A percentile compares a stretch with the other conserved stretches of the same genome.
Evolutionary conservation across 371 early-diverging fungal genomes (phyloP).

Genomic region (Dinochytrium kinnereticum): DNA sequence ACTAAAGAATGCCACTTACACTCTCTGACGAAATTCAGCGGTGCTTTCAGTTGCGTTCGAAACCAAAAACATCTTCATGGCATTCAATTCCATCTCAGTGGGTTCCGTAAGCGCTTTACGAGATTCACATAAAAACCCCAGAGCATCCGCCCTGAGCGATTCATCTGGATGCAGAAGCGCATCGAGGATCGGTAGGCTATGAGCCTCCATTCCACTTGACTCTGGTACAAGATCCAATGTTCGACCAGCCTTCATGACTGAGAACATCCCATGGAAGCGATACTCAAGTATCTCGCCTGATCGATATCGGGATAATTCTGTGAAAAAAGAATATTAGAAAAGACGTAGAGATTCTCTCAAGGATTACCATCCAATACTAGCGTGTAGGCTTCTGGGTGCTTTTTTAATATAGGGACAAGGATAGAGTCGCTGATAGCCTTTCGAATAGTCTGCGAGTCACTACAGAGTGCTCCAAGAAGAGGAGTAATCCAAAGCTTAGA

Average conservation of each 20-base stretch:
- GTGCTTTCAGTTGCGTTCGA: conserved; percentile 30
- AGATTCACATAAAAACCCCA: conserved; percentile 81
- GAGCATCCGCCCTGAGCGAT: conserved; percentile 78
- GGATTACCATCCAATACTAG: conserved; percentile 6
- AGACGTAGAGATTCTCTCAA: too few relatives aligned
- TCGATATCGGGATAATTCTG: too few relatives aligned
- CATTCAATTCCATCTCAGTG: conserved; percentile 28
- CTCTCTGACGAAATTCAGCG: conserved; percentile 42
- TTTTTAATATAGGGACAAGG: conserved; percentile 11
- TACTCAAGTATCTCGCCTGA: conserved; percentile 1
- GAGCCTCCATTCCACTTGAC: not conserved
- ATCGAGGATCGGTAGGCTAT: not conserved
- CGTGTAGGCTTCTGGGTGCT: conserved; percentile 9
- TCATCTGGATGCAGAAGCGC: conserved; percentile 76
- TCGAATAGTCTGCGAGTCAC: conserved; percentile 13
- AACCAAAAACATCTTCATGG: conserved; percentile 32
- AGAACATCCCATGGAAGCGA: conserved; percentile 37
- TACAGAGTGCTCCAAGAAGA: conserved; percentile 15
- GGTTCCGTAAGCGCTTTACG: conserved; percentile 64
- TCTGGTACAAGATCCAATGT: not conserved
- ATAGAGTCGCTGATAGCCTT: conserved; percentile 28
- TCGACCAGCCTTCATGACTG: conserved; percentile 33
- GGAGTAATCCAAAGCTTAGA: conserved; percentile 23
- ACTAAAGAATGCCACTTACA: conserved; percentile 30
- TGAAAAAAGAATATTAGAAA: too few relatives aligned